Conservation (phyloP, 768 basidiomycete species). For the Termitomyces sp. region DNA sequence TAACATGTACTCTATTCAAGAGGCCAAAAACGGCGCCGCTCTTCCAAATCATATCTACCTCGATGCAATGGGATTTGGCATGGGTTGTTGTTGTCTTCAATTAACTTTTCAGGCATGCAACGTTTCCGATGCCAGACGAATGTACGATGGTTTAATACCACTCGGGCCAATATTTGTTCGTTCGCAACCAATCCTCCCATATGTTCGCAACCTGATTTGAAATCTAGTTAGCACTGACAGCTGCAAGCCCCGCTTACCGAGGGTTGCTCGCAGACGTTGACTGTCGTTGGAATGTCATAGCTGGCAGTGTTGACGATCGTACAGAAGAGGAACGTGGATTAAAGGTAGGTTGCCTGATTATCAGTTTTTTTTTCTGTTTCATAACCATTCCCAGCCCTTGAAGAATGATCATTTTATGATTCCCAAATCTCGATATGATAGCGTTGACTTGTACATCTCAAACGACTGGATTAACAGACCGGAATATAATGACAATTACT, state of each 20-base stretch:
- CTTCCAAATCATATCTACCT: conserved; percentile 90
- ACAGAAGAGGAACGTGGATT: conserved; percentile 92
- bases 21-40: conserved; percentile 88
- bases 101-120: conserved; percentile 97
- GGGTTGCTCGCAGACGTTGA: conserved; percentile 96
- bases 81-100: conserved; percentile 98
- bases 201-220: conserved; percentile 4
- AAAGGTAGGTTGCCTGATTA: conserved; percentile 42
- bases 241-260: conserved; percentile 92
- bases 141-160: conserved; percentile 96
- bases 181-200: conserved; percentile 7
- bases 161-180: conserved; percentile 91
- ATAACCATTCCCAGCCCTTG: conserved; percentile 51
- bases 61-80: conserved; percentile 99
- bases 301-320: conserved; percentile 97
- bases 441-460: conserved; percentile 91
- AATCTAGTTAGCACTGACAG: conserved; percentile 82
- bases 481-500: conserved; percentile 87
- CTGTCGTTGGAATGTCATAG: conserved; percentile 98
- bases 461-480: conserved; percentile 82
- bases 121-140: conserved; percentile 82
- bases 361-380: neutral
- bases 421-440: conserved; percentile 97
- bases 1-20: conserved; percentile 28
- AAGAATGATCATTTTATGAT: conserved; percentile 71